Evolutionary conservation across 202 grass and related monocot species (phyloP), one percentile per base, ranked within the genome.

Genomic region (Panicum hallii): DNA sequence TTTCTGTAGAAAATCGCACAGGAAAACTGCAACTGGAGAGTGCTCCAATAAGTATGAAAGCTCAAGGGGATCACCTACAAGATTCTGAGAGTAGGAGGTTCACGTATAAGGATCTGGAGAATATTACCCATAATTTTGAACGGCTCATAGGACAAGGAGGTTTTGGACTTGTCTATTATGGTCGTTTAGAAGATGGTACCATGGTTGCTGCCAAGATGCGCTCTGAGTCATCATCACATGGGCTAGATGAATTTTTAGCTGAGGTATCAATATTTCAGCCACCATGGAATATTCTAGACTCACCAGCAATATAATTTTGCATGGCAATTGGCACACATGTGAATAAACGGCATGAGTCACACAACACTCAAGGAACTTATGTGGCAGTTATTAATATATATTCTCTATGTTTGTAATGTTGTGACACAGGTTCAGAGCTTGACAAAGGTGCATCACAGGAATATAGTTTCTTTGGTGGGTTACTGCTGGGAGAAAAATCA

Each of bases 391-490:
- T 15, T 61, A 52, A 66, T 7, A 50, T 0, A 67, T 38, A 4
- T 78, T 63, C 28, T 2, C 0, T 38, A 10, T 56, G 3, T 49
- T 1, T 46, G 67, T 10, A 43, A 5, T 87, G 1, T 14, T 6
- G 2, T 71, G 38, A 8, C 72, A 63, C 54, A 92, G 87, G 84
- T 83, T 13, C 22, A 87, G n/a, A 89, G 56, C 79, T 79, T 89
- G 69, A 79, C 81, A 70, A 92, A 83, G 50, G 87, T 92, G 43
- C 83, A 92, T 73, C 90, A 92, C 87, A 92, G 43, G 23, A 89
- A 89, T 53, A 36, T 92, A 4, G 90, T 92, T 44, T 92, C 72
- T 41, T 79, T 92, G 63, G 81, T 92, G 68, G 91, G 87, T 58
- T 92, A 89, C 32, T 90, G 91, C 78, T 85, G 10, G 81, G 87